Evolutionary conservation across 192 early-diverging fungal species (phyloP).

Genomic region (Coemansia sp.): DNA sequence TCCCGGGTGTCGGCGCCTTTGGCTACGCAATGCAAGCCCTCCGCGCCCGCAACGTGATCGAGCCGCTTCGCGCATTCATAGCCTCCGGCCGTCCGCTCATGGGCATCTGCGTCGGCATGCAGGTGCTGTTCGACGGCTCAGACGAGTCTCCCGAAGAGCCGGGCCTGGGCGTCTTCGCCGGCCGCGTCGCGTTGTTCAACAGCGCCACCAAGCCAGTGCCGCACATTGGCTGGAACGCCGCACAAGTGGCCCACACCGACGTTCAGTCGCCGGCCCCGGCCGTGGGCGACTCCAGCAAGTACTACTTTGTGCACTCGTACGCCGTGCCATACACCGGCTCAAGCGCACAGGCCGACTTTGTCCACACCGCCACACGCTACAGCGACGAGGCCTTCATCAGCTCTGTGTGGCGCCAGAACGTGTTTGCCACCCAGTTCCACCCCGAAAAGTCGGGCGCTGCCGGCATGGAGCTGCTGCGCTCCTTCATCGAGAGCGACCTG

Average conservation of each 20-base stretch:
- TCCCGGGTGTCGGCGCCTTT: slow-evolving; percentile 98
- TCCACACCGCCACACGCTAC: slow-evolving; percentile 81
- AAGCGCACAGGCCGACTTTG: slow-evolving; percentile 62
- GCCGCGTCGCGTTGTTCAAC: slow-evolving; percentile 65
- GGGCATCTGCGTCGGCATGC: slow-evolving; percentile 99
- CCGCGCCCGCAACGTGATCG: slow-evolving; percentile 65
- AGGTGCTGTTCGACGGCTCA: slow-evolving; percentile 84
- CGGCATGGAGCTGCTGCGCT: slow-evolving; percentile 74
- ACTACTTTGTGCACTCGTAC: slow-evolving; percentile 99
- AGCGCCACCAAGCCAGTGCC: slow-evolving; percentile 78
- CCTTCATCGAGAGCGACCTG: slow-evolving; percentile 67
- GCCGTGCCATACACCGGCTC: slow-evolving; percentile 62
- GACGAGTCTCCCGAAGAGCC: slow-evolving; percentile 78
- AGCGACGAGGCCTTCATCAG: slow-evolving; percentile 83
- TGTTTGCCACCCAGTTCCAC: slow-evolving; percentile 99
- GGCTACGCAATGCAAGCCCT: slow-evolving; percentile 86
- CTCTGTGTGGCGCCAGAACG: slow-evolving; percentile 73
- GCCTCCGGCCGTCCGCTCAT: slow-evolving; percentile 86
- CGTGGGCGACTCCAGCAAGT: slow-evolving; percentile 56
- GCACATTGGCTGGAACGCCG: slow-evolving; percentile 96
- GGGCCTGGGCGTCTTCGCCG: slow-evolving; percentile 84
- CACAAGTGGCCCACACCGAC: slow-evolving; percentile 15
- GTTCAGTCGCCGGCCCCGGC: slow-evolving; percentile 14
- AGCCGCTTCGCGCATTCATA: slow-evolving; percentile 81
- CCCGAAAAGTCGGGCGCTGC: slow-evolving; percentile 96